These are phyloP conservation scores for Pichia sporocuriosa DNA, from an alignment of 805 yeast species.

Conservation along the genomic window DNA sequence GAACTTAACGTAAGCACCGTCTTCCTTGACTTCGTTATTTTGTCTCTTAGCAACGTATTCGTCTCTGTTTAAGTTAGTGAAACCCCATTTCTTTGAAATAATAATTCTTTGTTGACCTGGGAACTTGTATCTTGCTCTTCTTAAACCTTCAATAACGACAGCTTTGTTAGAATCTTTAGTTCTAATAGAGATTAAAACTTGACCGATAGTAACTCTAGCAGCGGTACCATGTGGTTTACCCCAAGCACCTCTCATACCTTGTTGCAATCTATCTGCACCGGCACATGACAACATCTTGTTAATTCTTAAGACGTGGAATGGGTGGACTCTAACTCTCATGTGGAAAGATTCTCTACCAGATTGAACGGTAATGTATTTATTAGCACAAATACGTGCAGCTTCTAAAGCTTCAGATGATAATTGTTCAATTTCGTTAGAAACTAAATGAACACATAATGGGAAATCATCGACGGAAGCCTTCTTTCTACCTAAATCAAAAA, in stretches of 20 bases:
- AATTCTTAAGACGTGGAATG: slow-evolving; percentile 99
- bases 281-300: slow-evolving; percentile 99
- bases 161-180: slow-evolving; percentile 97
- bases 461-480: slow-evolving; percentile 99
- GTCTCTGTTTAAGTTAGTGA: slow-evolving; percentile 97
- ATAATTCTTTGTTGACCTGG: slow-evolving; percentile 99
- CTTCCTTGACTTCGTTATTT: slow-evolving; percentile 98
- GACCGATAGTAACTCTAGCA: slow-evolving; percentile 98
- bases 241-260: slow-evolving; percentile 99
- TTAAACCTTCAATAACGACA: slow-evolving; percentile 96
- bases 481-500: slow-evolving; percentile 99
- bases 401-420: slow-evolving; percentile 99
- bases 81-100: slow-evolving; percentile 99
- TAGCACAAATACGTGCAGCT: slow-evolving; percentile 99
- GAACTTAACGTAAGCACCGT: slow-evolving; percentile 99
- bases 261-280: slow-evolving; percentile 99
- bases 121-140: slow-evolving; percentile 99
- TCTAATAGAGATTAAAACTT: slow-evolving; percentile 95
- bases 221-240: slow-evolving; percentile 99
- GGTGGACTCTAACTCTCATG: slow-evolving; percentile 99
- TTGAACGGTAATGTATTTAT: slow-evolving; percentile 96
- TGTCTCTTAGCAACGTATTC: slow-evolving; percentile 92
- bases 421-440: slow-evolving; percentile 98
- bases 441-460: slow-evolving; percentile 99
- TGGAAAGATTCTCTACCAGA: slow-evolving; percentile 99